Evolutionary conservation across 129 eudicot species (phyloP), one percentile per base, ranked within the genome.

Genomic region (Escallonia rubra): DNA sequence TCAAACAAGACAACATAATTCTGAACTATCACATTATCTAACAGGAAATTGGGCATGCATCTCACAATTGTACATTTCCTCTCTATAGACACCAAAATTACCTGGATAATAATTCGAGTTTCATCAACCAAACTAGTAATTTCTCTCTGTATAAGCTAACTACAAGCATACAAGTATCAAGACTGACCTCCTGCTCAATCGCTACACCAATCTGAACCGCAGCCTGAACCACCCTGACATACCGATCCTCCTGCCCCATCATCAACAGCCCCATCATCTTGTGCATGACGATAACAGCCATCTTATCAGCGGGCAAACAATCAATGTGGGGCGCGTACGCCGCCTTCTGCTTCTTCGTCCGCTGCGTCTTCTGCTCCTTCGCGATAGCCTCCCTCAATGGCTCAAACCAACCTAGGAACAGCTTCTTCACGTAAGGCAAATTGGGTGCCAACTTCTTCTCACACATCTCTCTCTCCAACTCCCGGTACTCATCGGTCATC

Each of bases 251-350:
- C 46, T 81, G 82, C 12, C 87, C 92, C 72, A 76, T 78, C 99
- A 93, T 84, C 83, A 94, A 68, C 78, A 90, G 68, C 39, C 84
- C 93, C 99, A 94, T 90, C 74, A 90, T 79, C 77, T 87, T 94
- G 75, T 94, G 96, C 99, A 94, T 90, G 12, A 85, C 94, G 63
- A 94, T 94, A 23, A 94, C 82, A 1, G 99, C 99, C 88, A 94
- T 90, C 57, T 87, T 90, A 63, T 94, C 99, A 12, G 99, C 89
- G 0, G 99, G 92, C 83, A 94, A 78, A 23, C 79, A 74, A 59
- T 74, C 88, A 47, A 89, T 76, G 63, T 74, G 69, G 55, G 87
- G 91, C 2, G 84, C 89, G 77, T 72, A 84, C 1, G 86, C 88
- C 39, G 80, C 83, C 74, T 57, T 81, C 10, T 74, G 78, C 55